Evolutionary conservation across 1,284 basidiomycete genomes (phyloP).

Genomic region (Ceratobasidium sp.): DNA sequence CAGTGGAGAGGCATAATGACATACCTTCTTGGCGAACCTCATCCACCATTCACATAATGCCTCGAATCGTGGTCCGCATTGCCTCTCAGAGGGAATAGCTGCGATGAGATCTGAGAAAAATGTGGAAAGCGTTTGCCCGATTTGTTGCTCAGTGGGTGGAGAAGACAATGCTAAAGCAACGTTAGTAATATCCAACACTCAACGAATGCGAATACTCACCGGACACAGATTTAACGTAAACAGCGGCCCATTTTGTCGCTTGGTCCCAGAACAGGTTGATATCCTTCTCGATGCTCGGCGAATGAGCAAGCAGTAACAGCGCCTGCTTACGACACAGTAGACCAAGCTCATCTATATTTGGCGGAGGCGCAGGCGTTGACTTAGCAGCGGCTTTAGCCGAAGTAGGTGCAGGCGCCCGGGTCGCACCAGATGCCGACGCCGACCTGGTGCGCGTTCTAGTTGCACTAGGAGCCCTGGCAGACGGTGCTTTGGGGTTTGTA

Average conservation of each 20-base stretch:
- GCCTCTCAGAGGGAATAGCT: constrained; percentile 16
- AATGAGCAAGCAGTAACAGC: constrained; percentile 37
- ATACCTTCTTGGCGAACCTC: constrained; percentile 46
- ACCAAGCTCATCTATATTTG: not conserved
- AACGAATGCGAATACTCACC: not conserved
- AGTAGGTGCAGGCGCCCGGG: not conserved
- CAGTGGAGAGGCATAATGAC: not conserved
- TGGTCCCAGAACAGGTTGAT: constrained; percentile 47
- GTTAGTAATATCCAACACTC: not conserved
- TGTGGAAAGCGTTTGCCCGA: constrained; percentile 30
- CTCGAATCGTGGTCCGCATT: constrained; percentile 40
- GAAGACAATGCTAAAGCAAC: constrained; percentile 1
- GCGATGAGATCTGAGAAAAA: constrained; percentile 44
- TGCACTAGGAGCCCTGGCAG: constrained; percentile 36
- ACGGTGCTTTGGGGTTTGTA: constrained; percentile 35
- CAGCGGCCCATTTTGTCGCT: constrained; percentile 44
- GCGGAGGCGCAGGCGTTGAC: not conserved
- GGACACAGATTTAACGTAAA: constrained; percentile 39
- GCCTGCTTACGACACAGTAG: constrained; percentile 37
- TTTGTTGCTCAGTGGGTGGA: constrained; percentile 28
- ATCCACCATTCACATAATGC: constrained; percentile 48
- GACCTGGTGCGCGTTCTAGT: constrained; percentile 18
- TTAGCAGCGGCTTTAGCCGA: constrained; percentile 25
- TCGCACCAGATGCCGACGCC: constrained; percentile 17
- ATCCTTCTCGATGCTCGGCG: constrained; percentile 41